Percentiles rank a stretch among this genome's conserved stretches.
Evolutionary conservation across 169 alveolate genomes (phyloP).

Genomic region (Cryptosporidium andersoni): DNA sequence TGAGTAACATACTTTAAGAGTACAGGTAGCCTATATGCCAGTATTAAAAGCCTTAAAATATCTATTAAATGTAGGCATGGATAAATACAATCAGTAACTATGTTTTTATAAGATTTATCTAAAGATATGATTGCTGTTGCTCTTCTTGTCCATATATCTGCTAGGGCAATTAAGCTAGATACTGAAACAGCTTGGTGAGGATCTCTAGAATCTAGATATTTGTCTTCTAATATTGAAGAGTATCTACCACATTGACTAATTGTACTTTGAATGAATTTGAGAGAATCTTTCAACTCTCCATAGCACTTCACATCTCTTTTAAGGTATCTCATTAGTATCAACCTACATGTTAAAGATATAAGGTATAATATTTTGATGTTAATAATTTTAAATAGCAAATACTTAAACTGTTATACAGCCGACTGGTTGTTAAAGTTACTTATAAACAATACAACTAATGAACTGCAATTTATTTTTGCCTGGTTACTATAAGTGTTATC

Average conservation of each 20-base stretch:
- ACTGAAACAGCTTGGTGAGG: background rate
- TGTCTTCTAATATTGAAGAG: no score
- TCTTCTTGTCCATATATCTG: slow-evolving; percentile 63
- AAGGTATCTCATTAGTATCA: no score
- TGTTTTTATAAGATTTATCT: background rate
- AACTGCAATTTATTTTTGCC: slow-evolving; percentile 12
- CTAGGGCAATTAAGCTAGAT: background rate
- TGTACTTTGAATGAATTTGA: background rate
- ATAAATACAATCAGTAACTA: no score
- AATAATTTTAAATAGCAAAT: background rate
- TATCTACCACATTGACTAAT: no score
- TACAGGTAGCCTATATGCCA: no score
- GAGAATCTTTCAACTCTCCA: background rate
- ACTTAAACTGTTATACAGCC: slow-evolving; percentile 37
- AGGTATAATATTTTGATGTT: no score
- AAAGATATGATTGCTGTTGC: slow-evolving; percentile 53
- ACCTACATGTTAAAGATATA: no score
- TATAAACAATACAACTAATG: slow-evolving; percentile 62
- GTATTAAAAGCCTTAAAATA: no score
- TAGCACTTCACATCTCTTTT: background rate
- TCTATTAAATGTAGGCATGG: no score
- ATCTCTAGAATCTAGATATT: no score
- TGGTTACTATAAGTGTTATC: no score
- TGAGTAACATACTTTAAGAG: no score
- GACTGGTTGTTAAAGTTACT: slow-evolving; percentile 58